Conservation (phyloP, 2,329 filamentous ascomycete genomes). For the Pseudocercospora macadamiae region DNA sequence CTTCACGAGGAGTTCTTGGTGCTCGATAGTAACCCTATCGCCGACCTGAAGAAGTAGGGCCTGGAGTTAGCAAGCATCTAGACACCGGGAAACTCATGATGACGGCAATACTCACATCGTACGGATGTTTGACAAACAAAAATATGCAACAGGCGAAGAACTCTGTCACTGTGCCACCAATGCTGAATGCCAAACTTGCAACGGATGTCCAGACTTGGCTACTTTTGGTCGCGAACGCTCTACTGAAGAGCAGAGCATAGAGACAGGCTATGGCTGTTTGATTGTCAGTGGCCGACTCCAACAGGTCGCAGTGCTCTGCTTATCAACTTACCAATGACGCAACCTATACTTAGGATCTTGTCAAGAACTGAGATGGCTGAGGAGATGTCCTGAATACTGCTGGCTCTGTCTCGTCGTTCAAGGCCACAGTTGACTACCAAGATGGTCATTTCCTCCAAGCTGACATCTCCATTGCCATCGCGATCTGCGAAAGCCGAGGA, state of each 20-base stretch:
- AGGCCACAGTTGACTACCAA: conserved; percentile 30
- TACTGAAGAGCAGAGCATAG: conserved; percentile 39
- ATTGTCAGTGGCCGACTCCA: too few species aligned
- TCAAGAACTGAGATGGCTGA: conserved; percentile 40
- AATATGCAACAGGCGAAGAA: conserved; percentile 95
- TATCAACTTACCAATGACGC: conserved; percentile 27
- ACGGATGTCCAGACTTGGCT: conserved; percentile 27
- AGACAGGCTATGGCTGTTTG: conserved; percentile 32
- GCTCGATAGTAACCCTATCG: conserved; percentile 32
- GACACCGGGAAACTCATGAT: too few species aligned
- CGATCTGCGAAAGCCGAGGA: conserved; percentile 27
- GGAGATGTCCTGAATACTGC: conserved; percentile 37
- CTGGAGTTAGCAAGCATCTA: background rate
- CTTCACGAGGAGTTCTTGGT: conserved; percentile 35
- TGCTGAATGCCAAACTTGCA: conserved; percentile 74
- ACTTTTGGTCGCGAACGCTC: conserved; percentile 26
- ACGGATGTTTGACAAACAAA: conserved; percentile 95
- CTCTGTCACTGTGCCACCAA: conserved; percentile 90
- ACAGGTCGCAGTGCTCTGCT: background rate
- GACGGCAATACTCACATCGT: conserved; percentile 42
- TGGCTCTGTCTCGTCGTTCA: conserved; percentile 35
- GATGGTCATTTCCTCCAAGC: conserved; percentile 38
- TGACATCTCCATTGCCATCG: conserved; percentile 39
- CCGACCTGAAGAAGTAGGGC: too few species aligned
- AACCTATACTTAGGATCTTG: conserved; percentile 33